These are phyloP conservation scores for Helicocarpus griseus DNA, from an alignment of 2,329 filamentous ascomycete genomes.

Conservation along the genomic window DNA sequence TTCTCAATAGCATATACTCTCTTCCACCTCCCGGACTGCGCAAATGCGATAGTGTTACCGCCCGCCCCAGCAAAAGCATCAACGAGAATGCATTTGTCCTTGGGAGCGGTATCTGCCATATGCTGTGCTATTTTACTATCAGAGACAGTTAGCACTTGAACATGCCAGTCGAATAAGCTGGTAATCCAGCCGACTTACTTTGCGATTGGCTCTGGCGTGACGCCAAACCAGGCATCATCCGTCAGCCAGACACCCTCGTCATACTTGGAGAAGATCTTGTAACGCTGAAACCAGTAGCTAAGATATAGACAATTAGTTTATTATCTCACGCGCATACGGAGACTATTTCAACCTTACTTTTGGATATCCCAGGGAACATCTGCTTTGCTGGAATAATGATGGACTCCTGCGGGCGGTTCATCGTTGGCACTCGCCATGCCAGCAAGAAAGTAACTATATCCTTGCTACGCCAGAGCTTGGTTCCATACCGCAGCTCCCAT, in stretches of 20 bases:
- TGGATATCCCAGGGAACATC: constrained; percentile 76
- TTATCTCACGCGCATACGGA: too few species aligned
- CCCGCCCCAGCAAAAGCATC: constrained; percentile 89
- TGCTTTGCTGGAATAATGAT: constrained; percentile 61
- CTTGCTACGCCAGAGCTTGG: neutral
- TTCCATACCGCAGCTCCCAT: neutral
- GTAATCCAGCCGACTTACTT: constrained; percentile 43
- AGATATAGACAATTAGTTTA: constrained; percentile 5
- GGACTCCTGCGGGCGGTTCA: constrained; percentile 42
- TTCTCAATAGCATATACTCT: constrained; percentile 84
- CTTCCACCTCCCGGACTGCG: constrained; percentile 66
- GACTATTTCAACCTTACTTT: constrained; percentile 59
- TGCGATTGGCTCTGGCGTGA: constrained; percentile 87
- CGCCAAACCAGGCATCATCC: constrained; percentile 90
- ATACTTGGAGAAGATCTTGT: constrained; percentile 79
- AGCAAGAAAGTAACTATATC: neutral
- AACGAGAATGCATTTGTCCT: constrained; percentile 57
- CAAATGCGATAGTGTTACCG: constrained; percentile 92
- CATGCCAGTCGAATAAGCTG: neutral
- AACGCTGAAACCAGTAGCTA: constrained; percentile 85
- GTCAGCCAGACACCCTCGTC: constrained; percentile 85
- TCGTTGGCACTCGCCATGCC: constrained; percentile 24
- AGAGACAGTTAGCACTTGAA: neutral
- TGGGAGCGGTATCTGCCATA: constrained; percentile 47
- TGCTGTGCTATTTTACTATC: constrained; percentile 64